Conservation (phyloP, 2,329 filamentous ascomycete genomes). For the Seiridium cupressi region DNA sequence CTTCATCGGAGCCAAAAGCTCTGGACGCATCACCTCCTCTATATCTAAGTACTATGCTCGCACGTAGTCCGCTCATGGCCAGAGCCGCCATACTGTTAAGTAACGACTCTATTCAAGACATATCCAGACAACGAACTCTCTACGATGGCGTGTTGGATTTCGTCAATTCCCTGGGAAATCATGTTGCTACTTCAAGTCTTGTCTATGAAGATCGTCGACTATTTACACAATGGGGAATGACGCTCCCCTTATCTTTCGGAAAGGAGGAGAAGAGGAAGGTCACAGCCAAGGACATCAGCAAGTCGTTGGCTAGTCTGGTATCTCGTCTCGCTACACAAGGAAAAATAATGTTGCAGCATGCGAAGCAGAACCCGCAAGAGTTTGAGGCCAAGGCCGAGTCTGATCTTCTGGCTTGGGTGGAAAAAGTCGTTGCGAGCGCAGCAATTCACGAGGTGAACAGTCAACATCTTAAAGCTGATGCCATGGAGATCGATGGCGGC, state of each 20-base stretch:
- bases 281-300: slow-evolving; percentile 19
- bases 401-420: slow-evolving; percentile 30
- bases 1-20: slow-evolving; percentile 5
- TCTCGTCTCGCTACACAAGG: slow-evolving; percentile 28
- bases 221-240: slow-evolving; percentile 30
- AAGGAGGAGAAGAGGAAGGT: slow-evolving; percentile 8
- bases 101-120: slow-evolving; percentile 23
- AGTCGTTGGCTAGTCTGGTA: slow-evolving; percentile 23
- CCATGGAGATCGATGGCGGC: slow-evolving; percentile 10
- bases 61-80: slow-evolving; percentile 19
- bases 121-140: slow-evolving; percentile 20
- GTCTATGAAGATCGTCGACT: slow-evolving; percentile 31
- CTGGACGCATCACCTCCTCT: slow-evolving; percentile 4
- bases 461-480: slow-evolving; percentile 3
- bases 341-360: slow-evolving; percentile 26
- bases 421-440: slow-evolving; percentile 26
- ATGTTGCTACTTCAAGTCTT: slow-evolving; percentile 27
- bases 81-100: slow-evolving; percentile 14
- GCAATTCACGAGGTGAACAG: slow-evolving; percentile 17
- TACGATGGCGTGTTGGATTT: slow-evolving; percentile 39
- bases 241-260: slow-evolving; percentile 32
- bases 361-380: slow-evolving; percentile 14
- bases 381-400: slow-evolving; percentile 21
- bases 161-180: slow-evolving; percentile 29
- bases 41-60: slow-evolving; percentile 10